Conservation (phyloP, 2,329 filamentous ascomycete species). For the Sclerotinia trifoliorum region DNA sequence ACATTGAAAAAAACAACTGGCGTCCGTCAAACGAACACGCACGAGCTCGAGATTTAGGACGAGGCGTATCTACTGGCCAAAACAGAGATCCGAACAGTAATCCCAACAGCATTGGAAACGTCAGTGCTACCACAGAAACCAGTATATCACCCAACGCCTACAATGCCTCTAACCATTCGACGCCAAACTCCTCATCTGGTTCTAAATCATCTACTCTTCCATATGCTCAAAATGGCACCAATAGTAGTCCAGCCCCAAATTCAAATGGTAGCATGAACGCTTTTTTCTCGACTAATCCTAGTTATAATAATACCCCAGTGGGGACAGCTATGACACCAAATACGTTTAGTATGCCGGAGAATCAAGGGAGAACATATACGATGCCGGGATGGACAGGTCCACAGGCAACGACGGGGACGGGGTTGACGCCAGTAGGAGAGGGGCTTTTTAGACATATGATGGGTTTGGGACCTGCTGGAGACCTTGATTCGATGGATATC, state of each 20-base stretch:
- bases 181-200: conserved; percentile 60
- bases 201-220: conserved; percentile 30
- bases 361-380: conserved; percentile 44
- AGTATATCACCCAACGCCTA: conserved; percentile 33
- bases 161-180: conserved; percentile 51
- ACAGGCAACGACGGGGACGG: conserved; percentile 41
- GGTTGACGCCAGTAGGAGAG: conserved; percentile 56
- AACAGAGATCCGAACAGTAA: conserved; percentile 22
- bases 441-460: conserved; percentile 57
- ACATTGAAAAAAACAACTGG: conserved; percentile 28
- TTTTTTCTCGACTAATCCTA: conserved; percentile 30
- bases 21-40: conserved; percentile 22
- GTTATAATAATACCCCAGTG: conserved; percentile 29
- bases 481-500: conserved; percentile 50
- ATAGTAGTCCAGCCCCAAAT: conserved; percentile 46
- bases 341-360: conserved; percentile 45
- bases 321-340: conserved; percentile 32
- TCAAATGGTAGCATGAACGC: conserved; percentile 35
- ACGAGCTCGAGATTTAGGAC: background rate
- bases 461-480: conserved; percentile 49
- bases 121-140: conserved; percentile 41
- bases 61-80: background rate
- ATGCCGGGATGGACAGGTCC: conserved; percentile 46
- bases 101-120: conserved; percentile 37
- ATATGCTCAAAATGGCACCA: conserved; percentile 40